Conservation (phyloP, 805 yeast genomes). For the Hanseniaspora clermontiae region DNA sequence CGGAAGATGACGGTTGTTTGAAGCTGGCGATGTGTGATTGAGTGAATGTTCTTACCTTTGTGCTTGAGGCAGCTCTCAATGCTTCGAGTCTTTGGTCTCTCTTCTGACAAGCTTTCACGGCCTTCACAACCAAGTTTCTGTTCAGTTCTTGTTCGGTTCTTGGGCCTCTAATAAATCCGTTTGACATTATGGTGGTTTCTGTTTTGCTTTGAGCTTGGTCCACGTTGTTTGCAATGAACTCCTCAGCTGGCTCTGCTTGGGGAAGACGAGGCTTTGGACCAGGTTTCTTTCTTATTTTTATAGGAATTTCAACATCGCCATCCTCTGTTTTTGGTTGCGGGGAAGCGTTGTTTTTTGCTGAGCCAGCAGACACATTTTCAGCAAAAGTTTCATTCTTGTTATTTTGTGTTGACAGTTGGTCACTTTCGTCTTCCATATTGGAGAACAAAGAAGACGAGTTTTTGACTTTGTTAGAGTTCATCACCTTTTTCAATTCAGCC, state of each 20-base stretch:
- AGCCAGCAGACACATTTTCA: background rate
- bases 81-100: conserved; percentile 21
- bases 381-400: background rate
- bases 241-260: background rate
- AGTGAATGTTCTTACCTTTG: conserved; percentile 11
- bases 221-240: background rate
- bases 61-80: conserved; percentile 15
- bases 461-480: background rate
- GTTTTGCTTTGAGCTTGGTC: background rate
- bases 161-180: conserved; percentile 13
- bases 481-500: background rate
- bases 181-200: conserved; percentile 10
- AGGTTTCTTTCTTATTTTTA: conserved; percentile 1
- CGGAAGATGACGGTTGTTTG: conserved; percentile 15
- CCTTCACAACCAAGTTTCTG: conserved; percentile 16
- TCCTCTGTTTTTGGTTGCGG: background rate
- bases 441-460: background rate
- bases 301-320: background rate
- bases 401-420: background rate
- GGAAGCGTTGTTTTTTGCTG: background rate
- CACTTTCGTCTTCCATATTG: background rate
- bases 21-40: conserved; percentile 12
- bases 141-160: conserved; percentile 23
- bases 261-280: conserved; percentile 1
- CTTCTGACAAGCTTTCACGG: conserved; percentile 19